These are phyloP conservation scores for Scheffersomyces segobiensis DNA, from an alignment of 1,139 yeast genomes.

Conservation along the genomic window DNA sequence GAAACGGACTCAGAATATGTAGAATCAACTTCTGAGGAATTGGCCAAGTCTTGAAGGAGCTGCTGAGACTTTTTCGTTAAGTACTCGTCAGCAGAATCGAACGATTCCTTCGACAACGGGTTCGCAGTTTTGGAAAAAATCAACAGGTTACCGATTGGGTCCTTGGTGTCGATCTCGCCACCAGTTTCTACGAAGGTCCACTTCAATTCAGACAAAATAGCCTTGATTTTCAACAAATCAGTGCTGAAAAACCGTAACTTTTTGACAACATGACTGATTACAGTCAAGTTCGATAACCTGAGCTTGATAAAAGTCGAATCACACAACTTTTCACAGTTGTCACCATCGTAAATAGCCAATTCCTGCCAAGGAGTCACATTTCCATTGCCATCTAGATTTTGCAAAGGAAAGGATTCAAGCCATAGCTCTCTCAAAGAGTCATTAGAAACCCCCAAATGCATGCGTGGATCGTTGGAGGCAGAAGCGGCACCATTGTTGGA, in stretches of 20 bases:
- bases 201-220: slow-evolving; percentile 29
- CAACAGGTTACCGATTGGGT: slow-evolving; percentile 59
- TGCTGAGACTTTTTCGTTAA: slow-evolving; percentile 20
- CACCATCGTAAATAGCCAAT: slow-evolving; percentile 54
- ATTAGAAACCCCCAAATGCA: slow-evolving; percentile 54
- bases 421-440: slow-evolving; percentile 70
- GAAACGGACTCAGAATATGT: background rate
- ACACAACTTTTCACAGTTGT: slow-evolving; percentile 29
- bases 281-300: slow-evolving; percentile 47
- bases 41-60: slow-evolving; percentile 14
- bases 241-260: slow-evolving; percentile 55
- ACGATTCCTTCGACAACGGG: slow-evolving; percentile 30
- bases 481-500: slow-evolving; percentile 43
- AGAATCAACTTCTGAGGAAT: background rate
- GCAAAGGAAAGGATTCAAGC: slow-evolving; percentile 68
- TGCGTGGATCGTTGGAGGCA: slow-evolving; percentile 27
- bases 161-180: slow-evolving; percentile 33
- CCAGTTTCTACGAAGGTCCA: slow-evolving; percentile 15
- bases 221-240: slow-evolving; percentile 38
- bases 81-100: slow-evolving; percentile 31
- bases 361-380: slow-evolving; percentile 61
- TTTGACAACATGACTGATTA: slow-evolving; percentile 27
- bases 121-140: slow-evolving; percentile 40
- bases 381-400: slow-evolving; percentile 47
- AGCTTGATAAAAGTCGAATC: slow-evolving; percentile 51